Evolutionary conservation across 192 early-diverging fungal genomes (phyloP).

Genomic region (Mortierella claussenii): DNA sequence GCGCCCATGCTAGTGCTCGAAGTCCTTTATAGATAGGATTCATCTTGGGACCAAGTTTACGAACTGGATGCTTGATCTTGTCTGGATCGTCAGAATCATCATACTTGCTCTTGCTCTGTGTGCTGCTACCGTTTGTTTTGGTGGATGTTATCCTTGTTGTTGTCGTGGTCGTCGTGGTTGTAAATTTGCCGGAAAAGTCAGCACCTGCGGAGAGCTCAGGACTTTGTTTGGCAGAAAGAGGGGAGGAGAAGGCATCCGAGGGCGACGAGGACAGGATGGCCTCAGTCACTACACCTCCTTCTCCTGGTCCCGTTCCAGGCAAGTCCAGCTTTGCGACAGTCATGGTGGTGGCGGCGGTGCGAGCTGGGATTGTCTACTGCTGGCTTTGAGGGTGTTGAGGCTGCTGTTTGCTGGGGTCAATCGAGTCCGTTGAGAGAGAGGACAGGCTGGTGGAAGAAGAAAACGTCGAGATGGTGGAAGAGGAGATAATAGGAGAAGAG

Average conservation of each 20-base stretch:
- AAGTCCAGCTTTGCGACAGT: slow-evolving; percentile 38
- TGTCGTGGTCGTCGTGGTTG: slow-evolving; percentile 15
- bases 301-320: too few relatives aligned
- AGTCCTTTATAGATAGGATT: slow-evolving; percentile 43
- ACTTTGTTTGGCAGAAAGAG: slow-evolving; percentile 9
- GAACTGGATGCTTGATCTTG: not conserved
- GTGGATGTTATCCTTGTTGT: slow-evolving; percentile 14
- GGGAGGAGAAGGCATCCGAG: slow-evolving; percentile 6
- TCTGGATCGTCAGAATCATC: slow-evolving; percentile 19
- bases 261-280: too few relatives aligned
- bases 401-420: not conserved
- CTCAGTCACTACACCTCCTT: too few relatives aligned
- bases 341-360: slow-evolving; percentile 3
- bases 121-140: not conserved
- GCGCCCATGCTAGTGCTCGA: slow-evolving; percentile 29
- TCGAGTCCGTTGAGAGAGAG: slow-evolving; percentile 2
- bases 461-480: not conserved
- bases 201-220: not conserved
- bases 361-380: not conserved
- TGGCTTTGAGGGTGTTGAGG: too few relatives aligned
- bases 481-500: slow-evolving; percentile 9
- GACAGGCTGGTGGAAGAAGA: slow-evolving; percentile 11
- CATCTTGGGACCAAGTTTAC: slow-evolving; percentile 32
- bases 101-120: not conserved
- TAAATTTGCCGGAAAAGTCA: too few relatives aligned